Evolutionary conservation across 305 asterid species (phyloP), one percentile per base, ranked within the genome.

Genomic region (Solanum hybrid): DNA sequence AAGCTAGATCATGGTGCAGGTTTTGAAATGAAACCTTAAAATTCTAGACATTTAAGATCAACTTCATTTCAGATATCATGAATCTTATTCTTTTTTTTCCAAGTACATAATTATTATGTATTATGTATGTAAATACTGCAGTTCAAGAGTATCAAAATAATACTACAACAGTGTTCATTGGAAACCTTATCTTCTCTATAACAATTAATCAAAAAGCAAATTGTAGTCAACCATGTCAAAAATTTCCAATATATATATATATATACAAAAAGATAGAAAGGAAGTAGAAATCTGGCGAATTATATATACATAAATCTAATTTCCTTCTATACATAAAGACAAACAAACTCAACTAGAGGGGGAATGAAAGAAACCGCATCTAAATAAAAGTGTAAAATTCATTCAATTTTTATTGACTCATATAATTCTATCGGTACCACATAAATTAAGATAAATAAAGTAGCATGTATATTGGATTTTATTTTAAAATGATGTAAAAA

Each of bases 111-210:
- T 46, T 46, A 42, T 42, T 40, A 40, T 11, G 18, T 42, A 46
- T 46, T 46, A 46, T 46, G 20, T 46, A 14, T 46, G 61, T 46
- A 46, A 46, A 46, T 46, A 14, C 3, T 46, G 79, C 87, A 92
- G 78, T 78, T 87, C 83, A 91, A 90, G 92, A 87, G 85, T 92
- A 91, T 91, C 88, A 74, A 90, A 91, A 90, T 73, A 89, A 91
- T 89, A 89, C 69, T 92, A 88, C 67, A 78, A 89, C 36, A 51
- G 26, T n/a, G 86, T 83, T 75, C 79, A 36, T 84, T 84, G 76
- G 57, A 71, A 74, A 31, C 31, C 28, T 51, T 88, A 74, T 67
- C 35, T 84, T 81, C 40, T 69, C 67, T 37, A 2, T n/a, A 82
- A 18, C 33, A 90, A 67, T 67, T 31, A 64, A 67, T 28, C 13